Percentiles rank a stretch among this genome's conserved stretches.
Evolutionary conservation across 1,284 basidiomycete species (phyloP).

Genomic region (Apiotrichum siamense): DNA sequence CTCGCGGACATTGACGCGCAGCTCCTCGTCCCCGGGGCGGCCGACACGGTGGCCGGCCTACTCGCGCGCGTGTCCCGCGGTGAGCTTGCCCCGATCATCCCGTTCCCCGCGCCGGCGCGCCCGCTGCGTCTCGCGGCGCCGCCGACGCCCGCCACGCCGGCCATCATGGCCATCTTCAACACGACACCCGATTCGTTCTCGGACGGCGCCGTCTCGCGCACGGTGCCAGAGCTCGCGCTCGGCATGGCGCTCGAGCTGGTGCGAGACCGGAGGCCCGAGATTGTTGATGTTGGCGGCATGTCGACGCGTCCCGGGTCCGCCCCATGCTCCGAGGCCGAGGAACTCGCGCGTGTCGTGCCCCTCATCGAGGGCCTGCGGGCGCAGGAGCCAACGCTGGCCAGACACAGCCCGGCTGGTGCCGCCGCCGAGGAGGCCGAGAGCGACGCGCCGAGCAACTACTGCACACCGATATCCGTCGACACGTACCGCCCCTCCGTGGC

Average conservation of each 20-base stretch:
- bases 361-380: constrained; percentile 52
- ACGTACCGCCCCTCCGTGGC: constrained; percentile 87
- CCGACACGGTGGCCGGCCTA: constrained; percentile 49
- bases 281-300: constrained; percentile 91
- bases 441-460: no score
- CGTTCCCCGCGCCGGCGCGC: constrained; percentile 50
- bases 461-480: constrained; percentile 75
- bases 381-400: constrained; percentile 18
- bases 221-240: constrained; percentile 27
- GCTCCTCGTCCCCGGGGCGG: constrained; percentile 58
- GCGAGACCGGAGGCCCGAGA: constrained; percentile 50
- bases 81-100: constrained; percentile 51
- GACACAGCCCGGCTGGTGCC: no score
- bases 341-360: constrained; percentile 67
- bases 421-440: no score
- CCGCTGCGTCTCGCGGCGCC: constrained; percentile 45
- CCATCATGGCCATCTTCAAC: constrained; percentile 91
- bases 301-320: constrained; percentile 73
- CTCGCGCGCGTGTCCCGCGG: constrained; percentile 57
- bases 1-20: constrained; percentile 63
- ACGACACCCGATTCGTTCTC: constrained; percentile 97
- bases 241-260: constrained; percentile 21
- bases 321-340: constrained; percentile 66
- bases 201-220: constrained; percentile 58
- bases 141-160: constrained; percentile 49